A percentile compares a stretch with the other conserved stretches of the same genome.
Conservation (phyloP, 257 asterid genomes). For the Gentiana straminea region DNA sequence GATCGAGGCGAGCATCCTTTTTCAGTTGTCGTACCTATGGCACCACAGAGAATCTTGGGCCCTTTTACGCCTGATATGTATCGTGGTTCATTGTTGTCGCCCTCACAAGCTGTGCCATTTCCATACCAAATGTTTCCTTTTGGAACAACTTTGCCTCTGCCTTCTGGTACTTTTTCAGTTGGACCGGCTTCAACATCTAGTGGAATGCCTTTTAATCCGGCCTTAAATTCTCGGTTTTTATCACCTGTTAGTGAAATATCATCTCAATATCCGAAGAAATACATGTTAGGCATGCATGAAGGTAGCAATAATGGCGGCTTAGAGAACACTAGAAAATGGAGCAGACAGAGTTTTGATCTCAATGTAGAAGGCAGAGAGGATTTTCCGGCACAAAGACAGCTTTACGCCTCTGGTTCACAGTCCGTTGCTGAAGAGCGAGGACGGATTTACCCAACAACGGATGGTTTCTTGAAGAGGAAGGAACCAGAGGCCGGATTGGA, state of each 20-base stretch:
- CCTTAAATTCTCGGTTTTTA: constrained; percentile 42
- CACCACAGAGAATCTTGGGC: constrained; percentile 45
- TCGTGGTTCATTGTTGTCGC: constrained; percentile 78
- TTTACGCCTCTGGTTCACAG: constrained; percentile 45
- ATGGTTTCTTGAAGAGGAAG: constrained; percentile 51
- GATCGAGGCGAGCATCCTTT: constrained; percentile 61
- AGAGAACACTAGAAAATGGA: constrained; percentile 58
- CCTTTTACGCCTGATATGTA: constrained; percentile 45
- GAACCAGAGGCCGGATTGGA: constrained; percentile 81
- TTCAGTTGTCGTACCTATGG: constrained; percentile 51
- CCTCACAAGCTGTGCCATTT: constrained; percentile 58
- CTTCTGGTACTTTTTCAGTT: constrained; percentile 48
- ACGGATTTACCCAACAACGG: constrained; percentile 35
- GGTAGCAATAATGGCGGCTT: constrained; percentile 26
- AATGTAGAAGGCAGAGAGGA: constrained; percentile 61
- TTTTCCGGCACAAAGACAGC: constrained; percentile 36
- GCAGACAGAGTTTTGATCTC: constrained; percentile 63
- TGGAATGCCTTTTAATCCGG: constrained; percentile 44
- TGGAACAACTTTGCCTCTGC: constrained; percentile 45
- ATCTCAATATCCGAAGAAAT: constrained; percentile 69
- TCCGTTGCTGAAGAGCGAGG: constrained; percentile 52
- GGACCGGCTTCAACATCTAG: constrained; percentile 36
- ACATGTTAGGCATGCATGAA: constrained; percentile 40
- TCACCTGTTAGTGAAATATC: constrained; percentile 44
- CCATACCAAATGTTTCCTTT: constrained; percentile 34